Evolutionary conservation across 139 green algal species (phyloP).

Genomic region (Deuterostichococcus epilithicus): DNA sequence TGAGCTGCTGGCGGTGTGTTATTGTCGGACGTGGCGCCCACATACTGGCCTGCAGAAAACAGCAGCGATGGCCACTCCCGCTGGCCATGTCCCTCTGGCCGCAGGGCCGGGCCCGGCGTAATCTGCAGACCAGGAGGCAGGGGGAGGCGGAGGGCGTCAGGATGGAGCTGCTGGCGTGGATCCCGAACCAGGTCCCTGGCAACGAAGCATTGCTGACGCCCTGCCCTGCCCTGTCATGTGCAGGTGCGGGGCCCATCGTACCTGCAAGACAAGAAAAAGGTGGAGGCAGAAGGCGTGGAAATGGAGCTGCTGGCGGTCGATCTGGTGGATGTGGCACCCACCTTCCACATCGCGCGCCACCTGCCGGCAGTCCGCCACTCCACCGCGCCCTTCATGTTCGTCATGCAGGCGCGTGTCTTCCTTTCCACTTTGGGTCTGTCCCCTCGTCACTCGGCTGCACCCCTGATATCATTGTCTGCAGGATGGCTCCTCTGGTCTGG

Average conservation of each 20-base stretch:
- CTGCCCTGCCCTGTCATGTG: too few relatives aligned
- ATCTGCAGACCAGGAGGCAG: constrained; percentile 26
- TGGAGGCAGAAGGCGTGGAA: constrained; percentile 14
- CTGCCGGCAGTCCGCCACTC: constrained; percentile 34
- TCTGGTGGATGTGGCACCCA: constrained; percentile 29
- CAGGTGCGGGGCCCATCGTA: constrained; percentile 17
- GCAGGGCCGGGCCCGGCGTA: too few relatives aligned
- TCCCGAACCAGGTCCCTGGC: too few relatives aligned
- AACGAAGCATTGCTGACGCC: too few relatives aligned
- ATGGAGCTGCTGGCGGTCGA: constrained; percentile 36
- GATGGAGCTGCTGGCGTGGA: neutral
- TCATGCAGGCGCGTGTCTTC: constrained; percentile 13
- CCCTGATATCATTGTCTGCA: too few relatives aligned
- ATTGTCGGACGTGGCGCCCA: constrained; percentile 26
- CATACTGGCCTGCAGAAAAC: too few relatives aligned
- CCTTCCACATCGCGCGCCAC: constrained; percentile 36
- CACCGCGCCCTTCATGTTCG: constrained; percentile 20
- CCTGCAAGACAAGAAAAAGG: constrained; percentile 30
- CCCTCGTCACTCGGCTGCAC: too few relatives aligned
- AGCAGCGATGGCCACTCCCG: too few relatives aligned
- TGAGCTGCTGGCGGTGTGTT: constrained; percentile 30
- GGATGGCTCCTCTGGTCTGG: too few relatives aligned
- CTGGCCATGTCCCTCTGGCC: too few relatives aligned
- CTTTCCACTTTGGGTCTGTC: neutral
- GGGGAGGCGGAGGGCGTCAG: neutral